A percentile compares a stretch with the other conserved stretches of the same genome.
These are phyloP conservation scores for Schizothecium vesticola DNA, from an alignment of 495 filamentous ascomycete species.

Conservation along the genomic window DNA sequence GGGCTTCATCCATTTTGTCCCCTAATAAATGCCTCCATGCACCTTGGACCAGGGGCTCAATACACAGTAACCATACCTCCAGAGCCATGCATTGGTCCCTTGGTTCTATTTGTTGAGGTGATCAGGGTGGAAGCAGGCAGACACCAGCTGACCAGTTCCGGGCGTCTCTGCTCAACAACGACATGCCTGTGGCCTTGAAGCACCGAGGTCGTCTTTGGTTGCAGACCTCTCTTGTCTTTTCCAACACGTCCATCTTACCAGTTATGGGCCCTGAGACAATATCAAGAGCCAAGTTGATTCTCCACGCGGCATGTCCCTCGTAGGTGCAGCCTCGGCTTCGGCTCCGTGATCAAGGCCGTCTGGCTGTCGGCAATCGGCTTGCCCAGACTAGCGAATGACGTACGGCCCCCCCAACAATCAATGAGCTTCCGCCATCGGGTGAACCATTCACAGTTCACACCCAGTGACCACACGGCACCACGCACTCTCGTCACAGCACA, in stretches of 20 bases:
- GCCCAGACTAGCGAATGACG: slow-evolving; percentile 3
- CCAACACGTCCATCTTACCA: not conserved
- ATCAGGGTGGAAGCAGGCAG: not conserved
- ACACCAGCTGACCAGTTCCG: not conserved
- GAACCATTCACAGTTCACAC: not conserved
- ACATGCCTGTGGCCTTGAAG: too few species aligned
- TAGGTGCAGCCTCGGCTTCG: slow-evolving; percentile 8
- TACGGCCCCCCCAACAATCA: slow-evolving; percentile 5
- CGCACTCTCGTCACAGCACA: not conserved
- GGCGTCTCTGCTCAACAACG: too few species aligned
- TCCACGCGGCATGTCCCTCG: not conserved
- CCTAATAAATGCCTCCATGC: not conserved
- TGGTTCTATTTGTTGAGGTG: not conserved
- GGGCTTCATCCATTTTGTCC: not conserved
- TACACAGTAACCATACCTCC: too few species aligned
- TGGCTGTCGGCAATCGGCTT: not conserved
- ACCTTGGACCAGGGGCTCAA: not conserved
- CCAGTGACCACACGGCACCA: not conserved
- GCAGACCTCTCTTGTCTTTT: not conserved
- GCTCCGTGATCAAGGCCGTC: not conserved
- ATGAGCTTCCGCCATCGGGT: slow-evolving; percentile 4
- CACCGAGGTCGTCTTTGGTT: not conserved
- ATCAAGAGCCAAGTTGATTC: not conserved
- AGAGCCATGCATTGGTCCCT: not conserved
- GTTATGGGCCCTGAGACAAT: not conserved